A percentile compares a stretch with the other conserved stretches of the same genome.
Conservation (phyloP, 441 rosid species). For the Erodium chrysanthum region DNA sequence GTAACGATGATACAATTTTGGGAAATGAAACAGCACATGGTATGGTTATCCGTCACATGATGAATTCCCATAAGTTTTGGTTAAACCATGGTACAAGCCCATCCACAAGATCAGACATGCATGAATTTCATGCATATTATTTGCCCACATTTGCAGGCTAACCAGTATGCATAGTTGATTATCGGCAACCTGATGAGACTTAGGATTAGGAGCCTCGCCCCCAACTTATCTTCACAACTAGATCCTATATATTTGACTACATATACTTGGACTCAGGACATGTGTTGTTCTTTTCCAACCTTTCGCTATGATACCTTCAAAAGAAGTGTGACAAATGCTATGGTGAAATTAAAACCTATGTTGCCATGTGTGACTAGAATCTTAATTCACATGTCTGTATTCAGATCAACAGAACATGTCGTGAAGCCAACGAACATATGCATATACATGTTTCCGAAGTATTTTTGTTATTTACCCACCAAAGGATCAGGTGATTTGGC, state of each 20-base stretch:
- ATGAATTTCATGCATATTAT: background rate
- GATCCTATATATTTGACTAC: background rate
- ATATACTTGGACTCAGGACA: background rate
- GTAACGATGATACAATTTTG: background rate
- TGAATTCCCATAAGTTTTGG: slow-evolving; percentile 4
- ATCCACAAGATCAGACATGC: background rate
- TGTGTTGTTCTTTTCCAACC: background rate
- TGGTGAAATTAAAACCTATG: background rate
- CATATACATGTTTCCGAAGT: slow-evolving; percentile 10
- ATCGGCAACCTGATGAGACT: background rate
- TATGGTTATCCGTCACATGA: background rate
- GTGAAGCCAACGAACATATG: slow-evolving; percentile 6
- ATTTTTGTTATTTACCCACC: slow-evolving; percentile 36
- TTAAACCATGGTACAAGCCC: background rate
- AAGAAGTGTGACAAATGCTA: background rate
- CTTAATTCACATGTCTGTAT: background rate
- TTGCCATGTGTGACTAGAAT: slow-evolving; percentile 2
- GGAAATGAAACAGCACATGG: background rate
- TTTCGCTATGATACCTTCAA: background rate
- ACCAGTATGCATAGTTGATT: background rate
- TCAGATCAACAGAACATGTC: background rate
- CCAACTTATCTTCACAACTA: background rate
- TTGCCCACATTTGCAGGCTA: background rate
- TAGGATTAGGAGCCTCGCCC: background rate
- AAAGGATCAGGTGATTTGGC: slow-evolving; percentile 65